A percentile compares a stretch with the other conserved stretches of the same genome.
phyloP scores from a whole-genome alignment of 176 grass and related monocot genomes.

The Pharus latifolius region DNA sequence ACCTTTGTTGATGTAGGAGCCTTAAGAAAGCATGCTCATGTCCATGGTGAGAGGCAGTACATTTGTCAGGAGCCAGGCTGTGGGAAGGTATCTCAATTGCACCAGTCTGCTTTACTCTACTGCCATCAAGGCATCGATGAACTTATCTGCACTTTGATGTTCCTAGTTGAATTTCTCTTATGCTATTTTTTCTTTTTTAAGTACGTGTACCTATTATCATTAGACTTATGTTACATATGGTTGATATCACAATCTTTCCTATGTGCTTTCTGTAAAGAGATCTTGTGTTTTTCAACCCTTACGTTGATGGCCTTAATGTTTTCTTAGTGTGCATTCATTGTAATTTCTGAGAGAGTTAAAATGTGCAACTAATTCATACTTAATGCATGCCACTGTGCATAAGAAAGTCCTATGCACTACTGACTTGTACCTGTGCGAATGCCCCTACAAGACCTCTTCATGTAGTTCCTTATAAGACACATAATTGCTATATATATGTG shows the following conservation, averaged over 20 bases:
- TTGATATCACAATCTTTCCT: neutral
- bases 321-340: neutral
- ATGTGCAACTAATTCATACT: neutral
- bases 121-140: neutral
- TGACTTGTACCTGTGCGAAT: no score
- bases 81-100: slow-evolving; percentile 49
- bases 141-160: neutral
- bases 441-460: no score
- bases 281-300: neutral
- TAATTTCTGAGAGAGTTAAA: neutral
- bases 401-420: neutral
- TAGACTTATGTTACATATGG: neutral
- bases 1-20: slow-evolving; percentile 59
- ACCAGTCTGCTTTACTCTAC: neutral
- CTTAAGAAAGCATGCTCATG: slow-evolving; percentile 57
- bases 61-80: slow-evolving; percentile 62
- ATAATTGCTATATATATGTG: neutral
- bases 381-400: neutral
- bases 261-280: neutral
- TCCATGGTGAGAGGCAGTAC: slow-evolving; percentile 62
- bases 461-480: neutral
- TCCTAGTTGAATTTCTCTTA: neutral
- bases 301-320: neutral
- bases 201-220: neutral
- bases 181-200: neutral